phyloP scores from a whole-genome alignment of 805 yeast genomes.

The Zygotorulaspora danielsina region DNA sequence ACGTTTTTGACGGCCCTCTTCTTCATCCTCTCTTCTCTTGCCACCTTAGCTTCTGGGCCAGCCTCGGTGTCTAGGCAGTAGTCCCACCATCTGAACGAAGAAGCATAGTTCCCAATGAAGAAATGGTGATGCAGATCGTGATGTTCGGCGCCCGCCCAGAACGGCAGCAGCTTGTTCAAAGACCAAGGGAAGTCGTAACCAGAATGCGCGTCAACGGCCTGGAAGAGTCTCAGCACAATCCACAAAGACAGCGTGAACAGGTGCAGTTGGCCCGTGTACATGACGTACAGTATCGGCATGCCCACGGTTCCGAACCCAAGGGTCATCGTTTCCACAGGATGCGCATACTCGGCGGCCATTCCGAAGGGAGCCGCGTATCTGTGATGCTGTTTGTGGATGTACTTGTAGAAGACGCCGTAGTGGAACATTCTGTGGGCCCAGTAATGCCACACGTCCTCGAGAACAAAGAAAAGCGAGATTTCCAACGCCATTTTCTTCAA shows the following conservation, averaged over 20 bases:
- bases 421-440: slow-evolving; percentile 86
- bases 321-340: slow-evolving; percentile 82
- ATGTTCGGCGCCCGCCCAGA: slow-evolving; percentile 97
- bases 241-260: slow-evolving; percentile 76
- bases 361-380: slow-evolving; percentile 96
- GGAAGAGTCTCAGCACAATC: slow-evolving; percentile 80
- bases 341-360: slow-evolving; percentile 93
- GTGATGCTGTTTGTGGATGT: slow-evolving; percentile 92
- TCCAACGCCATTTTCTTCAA: slow-evolving; percentile 54
- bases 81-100: slow-evolving; percentile 94
- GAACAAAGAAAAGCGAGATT: slow-evolving; percentile 67
- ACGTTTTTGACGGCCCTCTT: slow-evolving; percentile 44
- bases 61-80: slow-evolving; percentile 74
- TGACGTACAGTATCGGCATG: slow-evolving; percentile 76
- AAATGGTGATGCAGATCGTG: slow-evolving; percentile 93
- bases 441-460: slow-evolving; percentile 93
- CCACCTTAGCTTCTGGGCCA: slow-evolving; percentile 64
- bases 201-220: slow-evolving; percentile 93
- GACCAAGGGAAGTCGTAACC: slow-evolving; percentile 97
- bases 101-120: slow-evolving; percentile 87
- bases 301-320: slow-evolving; percentile 93
- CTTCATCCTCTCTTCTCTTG: slow-evolving; percentile 58
- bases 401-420: slow-evolving; percentile 76
- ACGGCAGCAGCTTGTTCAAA: slow-evolving; percentile 76
- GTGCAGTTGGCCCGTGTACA: slow-evolving; percentile 66